phyloP scores from a whole-genome alignment of 78 protist genomes.

The Corallochytrium limacisporum region DNA sequence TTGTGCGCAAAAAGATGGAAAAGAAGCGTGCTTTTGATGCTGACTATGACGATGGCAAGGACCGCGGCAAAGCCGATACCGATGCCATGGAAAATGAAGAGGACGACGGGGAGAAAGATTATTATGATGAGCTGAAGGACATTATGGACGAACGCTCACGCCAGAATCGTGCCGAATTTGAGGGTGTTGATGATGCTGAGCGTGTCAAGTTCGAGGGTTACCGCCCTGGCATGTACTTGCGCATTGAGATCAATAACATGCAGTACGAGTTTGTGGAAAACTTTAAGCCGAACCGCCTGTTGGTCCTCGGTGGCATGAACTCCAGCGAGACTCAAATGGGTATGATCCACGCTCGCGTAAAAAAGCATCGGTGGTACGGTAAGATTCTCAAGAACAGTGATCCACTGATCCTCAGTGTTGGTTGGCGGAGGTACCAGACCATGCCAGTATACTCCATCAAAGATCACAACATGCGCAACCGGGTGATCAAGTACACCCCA shows the following conservation, averaged over 20 bases:
- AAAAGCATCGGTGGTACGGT: conserved; percentile 92
- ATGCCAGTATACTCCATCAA: conserved; percentile 1
- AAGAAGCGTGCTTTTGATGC: conserved; percentile 12
- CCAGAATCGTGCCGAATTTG: conserved; percentile 10
- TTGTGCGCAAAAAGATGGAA: not conserved
- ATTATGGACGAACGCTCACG: not conserved
- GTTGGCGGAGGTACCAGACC: conserved; percentile 89
- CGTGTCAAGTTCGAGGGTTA: conserved; percentile 17
- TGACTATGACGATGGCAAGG: conserved; percentile 18
- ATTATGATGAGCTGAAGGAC: conserved; percentile 2
- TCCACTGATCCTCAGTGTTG: conserved; percentile 89
- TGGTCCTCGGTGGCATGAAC: conserved; percentile 85
- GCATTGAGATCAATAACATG: conserved; percentile 51
- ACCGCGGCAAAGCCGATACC: conserved; percentile 22
- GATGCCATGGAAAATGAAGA: conserved; percentile 26
- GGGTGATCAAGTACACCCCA: conserved; percentile 96
- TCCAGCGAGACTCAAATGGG: conserved; percentile 73
- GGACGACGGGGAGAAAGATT: conserved; percentile 12
- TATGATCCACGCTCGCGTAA: conserved; percentile 61
- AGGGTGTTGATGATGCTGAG: not conserved
- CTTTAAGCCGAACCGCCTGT: conserved; percentile 73
- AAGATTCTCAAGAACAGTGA: conserved; percentile 85
- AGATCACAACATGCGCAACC: conserved; percentile 66
- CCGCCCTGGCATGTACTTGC: conserved; percentile 74
- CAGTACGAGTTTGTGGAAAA: conserved; percentile 80